These are phyloP conservation scores for Elsinoe australis DNA, from an alignment of 2,329 filamentous ascomycete genomes.

Conservation along the genomic window DNA sequence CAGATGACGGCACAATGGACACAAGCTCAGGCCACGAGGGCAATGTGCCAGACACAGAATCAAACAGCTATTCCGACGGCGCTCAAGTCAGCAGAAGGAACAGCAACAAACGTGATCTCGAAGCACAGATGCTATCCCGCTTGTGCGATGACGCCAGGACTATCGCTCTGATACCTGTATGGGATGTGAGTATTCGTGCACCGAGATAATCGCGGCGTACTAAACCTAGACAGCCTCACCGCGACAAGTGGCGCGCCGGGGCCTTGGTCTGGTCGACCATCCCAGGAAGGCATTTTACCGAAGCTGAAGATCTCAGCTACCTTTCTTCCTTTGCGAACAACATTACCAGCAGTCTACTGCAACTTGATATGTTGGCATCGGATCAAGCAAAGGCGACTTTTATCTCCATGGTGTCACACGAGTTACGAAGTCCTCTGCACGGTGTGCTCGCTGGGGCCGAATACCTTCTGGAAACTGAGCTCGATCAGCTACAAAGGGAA, in stretches of 20 bases:
- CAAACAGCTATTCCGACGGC: background rate
- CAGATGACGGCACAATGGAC: constrained; percentile 21
- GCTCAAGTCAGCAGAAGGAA: background rate
- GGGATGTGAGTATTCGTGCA: constrained; percentile 32
- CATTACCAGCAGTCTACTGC: constrained; percentile 33
- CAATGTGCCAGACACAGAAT: background rate
- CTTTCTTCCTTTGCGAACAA: constrained; percentile 34
- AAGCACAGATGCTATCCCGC: constrained; percentile 3
- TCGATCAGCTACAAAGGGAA: constrained; percentile 34
- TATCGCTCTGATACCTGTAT: constrained; percentile 46
- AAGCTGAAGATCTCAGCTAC: constrained; percentile 33
- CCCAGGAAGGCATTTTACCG: constrained; percentile 30
- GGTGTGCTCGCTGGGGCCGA: constrained; percentile 45
- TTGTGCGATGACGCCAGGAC: constrained; percentile 39
- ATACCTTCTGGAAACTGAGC: constrained; percentile 40
- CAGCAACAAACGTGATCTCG: background rate
- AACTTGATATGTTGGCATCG: constrained; percentile 32
- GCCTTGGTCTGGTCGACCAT: constrained; percentile 37
- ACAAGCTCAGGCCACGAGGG: constrained; percentile 22
- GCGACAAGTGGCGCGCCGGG: constrained; percentile 17
- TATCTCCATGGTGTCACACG: constrained; percentile 45
- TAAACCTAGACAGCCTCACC: constrained; percentile 1
- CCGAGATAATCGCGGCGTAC: background rate
- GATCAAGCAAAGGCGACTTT: constrained; percentile 46
- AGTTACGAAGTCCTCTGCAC: constrained; percentile 43